These are phyloP conservation scores for Sporothrix dimorphospora DNA, from an alignment of 2,329 filamentous ascomycete genomes.

Conservation along the genomic window DNA sequence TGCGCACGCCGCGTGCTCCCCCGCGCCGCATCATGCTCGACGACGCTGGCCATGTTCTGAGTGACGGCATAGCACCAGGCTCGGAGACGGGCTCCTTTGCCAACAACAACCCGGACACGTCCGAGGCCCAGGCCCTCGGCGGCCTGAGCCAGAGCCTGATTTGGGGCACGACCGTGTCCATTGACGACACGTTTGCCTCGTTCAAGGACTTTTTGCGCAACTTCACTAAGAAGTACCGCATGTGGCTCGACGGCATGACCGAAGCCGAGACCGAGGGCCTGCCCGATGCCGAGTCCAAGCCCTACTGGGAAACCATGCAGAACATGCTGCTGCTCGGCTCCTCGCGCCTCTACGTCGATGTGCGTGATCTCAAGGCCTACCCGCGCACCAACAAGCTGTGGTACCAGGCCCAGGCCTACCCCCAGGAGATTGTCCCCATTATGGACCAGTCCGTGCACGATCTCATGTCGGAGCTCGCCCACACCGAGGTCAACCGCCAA, in stretches of 20 bases:
- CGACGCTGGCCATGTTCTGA: conserved; percentile 60
- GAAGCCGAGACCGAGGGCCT: conserved; percentile 72
- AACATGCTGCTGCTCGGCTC: conserved; percentile 89
- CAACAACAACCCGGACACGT: conserved; percentile 77
- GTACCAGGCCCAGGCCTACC: conserved; percentile 93
- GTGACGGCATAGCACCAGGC: conserved; percentile 51
- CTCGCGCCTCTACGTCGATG: conserved; percentile 83
- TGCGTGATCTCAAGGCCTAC: conserved; percentile 87
- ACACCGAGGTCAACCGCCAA: conserved; percentile 74
- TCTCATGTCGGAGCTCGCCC: conserved; percentile 85
- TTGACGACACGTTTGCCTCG: conserved; percentile 81
- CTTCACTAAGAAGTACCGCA: conserved; percentile 89
- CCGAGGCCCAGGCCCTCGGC: conserved; percentile 85
- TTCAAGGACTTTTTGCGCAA: conserved; percentile 94
- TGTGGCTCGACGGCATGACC: conserved; percentile 84
- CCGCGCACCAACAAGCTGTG: conserved; percentile 91
- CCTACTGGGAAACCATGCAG: conserved; percentile 83
- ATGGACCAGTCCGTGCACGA: conserved; percentile 97
- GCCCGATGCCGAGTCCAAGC: conserved; percentile 74
- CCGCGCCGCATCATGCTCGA: conserved; percentile 61
- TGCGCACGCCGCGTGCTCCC: conserved; percentile 56
- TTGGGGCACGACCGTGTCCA: conserved; percentile 96
- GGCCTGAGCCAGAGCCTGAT: conserved; percentile 82
- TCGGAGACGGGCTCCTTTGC: conserved; percentile 65
- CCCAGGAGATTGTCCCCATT: conserved; percentile 91